phyloP scores from a whole-genome alignment of 2,329 filamentous ascomycete species.

The Diplodia seriata region DNA sequence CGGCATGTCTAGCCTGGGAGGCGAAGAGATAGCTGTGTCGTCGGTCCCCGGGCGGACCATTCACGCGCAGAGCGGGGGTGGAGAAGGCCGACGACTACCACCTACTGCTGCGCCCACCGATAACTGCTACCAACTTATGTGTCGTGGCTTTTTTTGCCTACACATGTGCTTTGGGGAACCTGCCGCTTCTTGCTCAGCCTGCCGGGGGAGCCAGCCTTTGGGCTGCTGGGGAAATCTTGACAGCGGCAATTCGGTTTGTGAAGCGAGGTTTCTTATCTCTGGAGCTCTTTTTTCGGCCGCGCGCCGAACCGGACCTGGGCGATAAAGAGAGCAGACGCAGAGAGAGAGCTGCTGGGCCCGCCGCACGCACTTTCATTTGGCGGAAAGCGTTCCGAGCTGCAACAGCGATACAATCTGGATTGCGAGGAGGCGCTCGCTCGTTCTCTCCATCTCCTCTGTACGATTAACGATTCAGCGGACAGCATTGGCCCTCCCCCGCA shows the following conservation, averaged over 20 bases:
- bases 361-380: not conserved
- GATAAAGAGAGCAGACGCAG: slow-evolving; percentile 1
- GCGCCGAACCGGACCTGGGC: not conserved
- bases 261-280: slow-evolving; percentile 20
- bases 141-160: not conserved
- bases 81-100: not conserved
- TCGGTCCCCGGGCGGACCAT: not conserved
- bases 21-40: slow-evolving; percentile 26
- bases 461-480: too few relatives aligned
- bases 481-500: not conserved
- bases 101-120: not conserved
- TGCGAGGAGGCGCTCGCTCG: not conserved
- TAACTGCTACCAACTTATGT: not conserved
- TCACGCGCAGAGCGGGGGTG: slow-evolving; percentile 10
- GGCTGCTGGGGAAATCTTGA: not conserved
- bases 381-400: slow-evolving; percentile 12
- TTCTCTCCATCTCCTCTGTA: not conserved
- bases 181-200: too few relatives aligned
- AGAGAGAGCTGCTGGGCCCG: not conserved
- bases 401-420: not conserved
- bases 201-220: too few relatives aligned
- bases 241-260: slow-evolving; percentile 14
- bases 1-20: slow-evolving; percentile 19
- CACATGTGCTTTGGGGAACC: not conserved
- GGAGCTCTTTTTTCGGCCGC: not conserved